A percentile compares a stretch with the other conserved stretches of the same genome.
Evolutionary conservation across 208 protist species (phyloP).

Genomic region (Leptomonas pyrrhocoris): DNA sequence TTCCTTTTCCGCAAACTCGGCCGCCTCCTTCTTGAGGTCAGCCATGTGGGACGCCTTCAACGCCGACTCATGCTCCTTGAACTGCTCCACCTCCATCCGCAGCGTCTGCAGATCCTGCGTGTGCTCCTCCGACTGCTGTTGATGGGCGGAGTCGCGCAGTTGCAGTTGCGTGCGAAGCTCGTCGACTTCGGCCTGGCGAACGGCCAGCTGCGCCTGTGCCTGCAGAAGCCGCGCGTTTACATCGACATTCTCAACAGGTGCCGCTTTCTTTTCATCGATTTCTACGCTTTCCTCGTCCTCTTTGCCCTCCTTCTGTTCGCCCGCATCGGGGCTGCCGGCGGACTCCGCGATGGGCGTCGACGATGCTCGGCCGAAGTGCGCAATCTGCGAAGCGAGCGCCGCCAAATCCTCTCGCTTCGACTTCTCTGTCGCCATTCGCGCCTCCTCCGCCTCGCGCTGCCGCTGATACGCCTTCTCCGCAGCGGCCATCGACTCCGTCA

Average conservation of each 20-base stretch:
- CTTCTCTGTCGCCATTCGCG: slow-evolving; percentile 23
- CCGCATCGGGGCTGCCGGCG: background rate
- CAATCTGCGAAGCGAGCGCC: slow-evolving; percentile 30
- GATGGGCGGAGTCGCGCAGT: background rate
- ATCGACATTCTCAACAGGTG: background rate
- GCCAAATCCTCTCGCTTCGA: slow-evolving; percentile 42
- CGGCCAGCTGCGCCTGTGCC: slow-evolving; percentile 10
- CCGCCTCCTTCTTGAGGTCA: slow-evolving; percentile 7
- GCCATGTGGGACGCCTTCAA: slow-evolving; percentile 2
- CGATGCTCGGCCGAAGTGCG: slow-evolving; percentile 11
- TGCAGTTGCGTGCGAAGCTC: slow-evolving; percentile 20
- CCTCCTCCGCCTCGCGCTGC: slow-evolving; percentile 43
- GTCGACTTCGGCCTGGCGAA: slow-evolving; percentile 10
- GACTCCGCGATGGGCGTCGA: background rate
- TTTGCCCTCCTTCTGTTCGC: background rate
- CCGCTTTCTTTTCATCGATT: background rate
- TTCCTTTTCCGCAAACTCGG: slow-evolving; percentile 6
- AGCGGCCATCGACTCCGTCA: slow-evolving; percentile 23
- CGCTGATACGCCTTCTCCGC: slow-evolving; percentile 39
- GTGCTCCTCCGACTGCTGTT: slow-evolving; percentile 14
- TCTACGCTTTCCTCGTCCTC: background rate
- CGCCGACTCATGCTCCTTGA: slow-evolving; percentile 5
- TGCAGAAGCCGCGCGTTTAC: background rate
- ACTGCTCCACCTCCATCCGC: slow-evolving; percentile 9
- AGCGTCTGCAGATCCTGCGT: slow-evolving; percentile 13